A percentile compares a stretch with the other conserved stretches of the same genome.
phyloP scores from a whole-genome alignment of 176 grass and related monocot genomes.

The Saccharum spontaneum region DNA sequence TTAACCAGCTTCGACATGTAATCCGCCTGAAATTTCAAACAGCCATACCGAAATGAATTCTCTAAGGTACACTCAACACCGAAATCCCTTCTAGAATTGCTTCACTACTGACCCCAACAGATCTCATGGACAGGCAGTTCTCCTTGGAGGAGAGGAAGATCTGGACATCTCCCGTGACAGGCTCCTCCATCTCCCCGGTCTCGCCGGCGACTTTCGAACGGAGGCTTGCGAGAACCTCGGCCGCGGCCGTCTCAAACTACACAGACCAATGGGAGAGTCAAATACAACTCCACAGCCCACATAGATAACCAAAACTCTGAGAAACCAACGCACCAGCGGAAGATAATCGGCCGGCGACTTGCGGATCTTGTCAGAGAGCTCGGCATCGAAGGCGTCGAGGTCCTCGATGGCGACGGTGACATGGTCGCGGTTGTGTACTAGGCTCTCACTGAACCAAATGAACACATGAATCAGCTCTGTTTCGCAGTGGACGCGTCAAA shows the following conservation, averaged over 20 bases:
- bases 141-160: conserved; percentile 91
- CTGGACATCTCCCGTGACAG: conserved; percentile 72
- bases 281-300: neutral
- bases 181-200: conserved; percentile 96
- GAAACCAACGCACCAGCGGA: conserved; percentile 52
- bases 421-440: conserved; percentile 84
- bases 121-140: conserved; percentile 83
- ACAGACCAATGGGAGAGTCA: neutral
- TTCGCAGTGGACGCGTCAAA: neutral
- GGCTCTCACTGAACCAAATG: conserved; percentile 61
- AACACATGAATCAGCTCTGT: neutral
- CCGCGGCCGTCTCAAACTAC: conserved; percentile 77
- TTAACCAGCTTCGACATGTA: conserved; percentile 96
- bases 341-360: conserved; percentile 88
- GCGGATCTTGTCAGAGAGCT: conserved; percentile 86
- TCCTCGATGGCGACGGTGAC: conserved; percentile 93
- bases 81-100: neutral
- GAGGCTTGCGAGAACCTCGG: conserved; percentile 75
- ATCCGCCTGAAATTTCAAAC: conserved; percentile 50
- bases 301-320: neutral
- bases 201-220: conserved; percentile 82
- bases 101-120: conserved; percentile 63
- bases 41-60: neutral
- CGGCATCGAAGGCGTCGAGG: conserved; percentile 85
- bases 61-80: neutral